Base-by-base conservation (phyloP, 2,329 filamentous ascomycete genomes). In the Alternaria metachromatica region DNA sequence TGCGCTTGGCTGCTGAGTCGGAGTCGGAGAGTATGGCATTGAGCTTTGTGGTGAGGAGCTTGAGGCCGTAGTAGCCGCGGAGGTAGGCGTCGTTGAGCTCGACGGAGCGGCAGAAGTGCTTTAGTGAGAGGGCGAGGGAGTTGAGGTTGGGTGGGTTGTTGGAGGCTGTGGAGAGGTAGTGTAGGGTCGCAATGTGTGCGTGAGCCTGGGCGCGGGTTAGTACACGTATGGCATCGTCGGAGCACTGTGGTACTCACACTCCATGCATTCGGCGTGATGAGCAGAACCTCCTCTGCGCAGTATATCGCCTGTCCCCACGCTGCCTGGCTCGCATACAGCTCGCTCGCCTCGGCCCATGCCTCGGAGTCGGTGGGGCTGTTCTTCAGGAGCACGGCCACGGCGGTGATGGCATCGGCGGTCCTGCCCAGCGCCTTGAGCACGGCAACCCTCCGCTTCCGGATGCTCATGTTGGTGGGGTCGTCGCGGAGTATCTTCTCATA, bases 41-140 rank as follows among this genome's bases (percentile, higher is more conserved):
- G 48, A 78, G 72, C 33, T 72, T 72, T n/a, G 70, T 48, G 48
- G 87, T 74, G 80, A 94, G 90, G 80, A 94, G 80, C 78, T 95
- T 96, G 63, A 99, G 83, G 7, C 96, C 96, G 80, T 97, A 98
- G 79, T 94, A 97, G 1, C 94, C 96, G 65, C 96, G 89, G 65
- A 98, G 81, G 78, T 97, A 98, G 77, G 94, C 90, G 72, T 97
- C 92, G 76, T 96, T 98, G 56, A 99, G 87, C 82, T 99, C 96
- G 68, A 98, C 88, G 75, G 94, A 96, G 72, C 96, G 88, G 77
- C 91, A 92, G 81, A 97, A 98, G 68, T 94, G 89, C 76, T 93
- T 92, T 58, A 97, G 80, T 6, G 93, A 90, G 76, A 94, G 92
- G 46, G 87, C 84, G 58, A 96, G 82, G 12, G 81, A 79, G 33